Conservation (phyloP, 1,139 yeast genomes). For the Meyerozyma athensensis region DNA sequence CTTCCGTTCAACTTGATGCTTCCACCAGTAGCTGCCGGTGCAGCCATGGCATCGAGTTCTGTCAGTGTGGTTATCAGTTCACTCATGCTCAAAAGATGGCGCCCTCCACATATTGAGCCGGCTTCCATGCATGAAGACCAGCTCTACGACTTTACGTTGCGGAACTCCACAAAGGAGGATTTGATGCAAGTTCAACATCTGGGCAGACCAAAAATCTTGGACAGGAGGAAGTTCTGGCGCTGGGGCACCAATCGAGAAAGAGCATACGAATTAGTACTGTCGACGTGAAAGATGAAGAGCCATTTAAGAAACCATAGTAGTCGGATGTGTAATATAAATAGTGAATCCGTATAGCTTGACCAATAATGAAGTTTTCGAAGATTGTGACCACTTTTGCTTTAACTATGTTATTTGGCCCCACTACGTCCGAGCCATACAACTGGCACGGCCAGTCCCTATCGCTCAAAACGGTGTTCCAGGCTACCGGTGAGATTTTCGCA, state of each 20-base stretch:
- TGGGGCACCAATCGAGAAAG: not conserved
- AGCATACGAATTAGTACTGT: not conserved
- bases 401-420: too few relatives aligned
- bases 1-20: slow-evolving; percentile 74
- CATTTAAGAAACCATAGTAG: too few relatives aligned
- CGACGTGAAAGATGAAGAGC: too few relatives aligned
- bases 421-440: too few relatives aligned
- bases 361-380: too few relatives aligned
- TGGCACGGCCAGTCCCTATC: too few relatives aligned
- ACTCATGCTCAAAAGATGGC: slow-evolving; percentile 62
- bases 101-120: slow-evolving; percentile 30
- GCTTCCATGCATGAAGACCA: slow-evolving; percentile 8
- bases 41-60: slow-evolving; percentile 90
- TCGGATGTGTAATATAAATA: too few relatives aligned
- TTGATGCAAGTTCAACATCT: slow-evolving; percentile 14
- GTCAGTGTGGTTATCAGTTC: slow-evolving; percentile 86
- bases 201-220: slow-evolving; percentile 2
- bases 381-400: too few relatives aligned
- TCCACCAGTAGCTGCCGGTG: slow-evolving; percentile 90
- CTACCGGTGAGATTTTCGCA: not conserved
- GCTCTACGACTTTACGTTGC: slow-evolving; percentile 23
- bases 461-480: not conserved
- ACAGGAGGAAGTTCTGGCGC: not conserved
- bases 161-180: slow-evolving; percentile 25
- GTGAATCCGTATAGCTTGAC: too few relatives aligned